A percentile compares a stretch with the other conserved stretches of the same genome.
Evolutionary conservation across 179 eudicot species (phyloP).

Genomic region (Camellia oleifera): DNA sequence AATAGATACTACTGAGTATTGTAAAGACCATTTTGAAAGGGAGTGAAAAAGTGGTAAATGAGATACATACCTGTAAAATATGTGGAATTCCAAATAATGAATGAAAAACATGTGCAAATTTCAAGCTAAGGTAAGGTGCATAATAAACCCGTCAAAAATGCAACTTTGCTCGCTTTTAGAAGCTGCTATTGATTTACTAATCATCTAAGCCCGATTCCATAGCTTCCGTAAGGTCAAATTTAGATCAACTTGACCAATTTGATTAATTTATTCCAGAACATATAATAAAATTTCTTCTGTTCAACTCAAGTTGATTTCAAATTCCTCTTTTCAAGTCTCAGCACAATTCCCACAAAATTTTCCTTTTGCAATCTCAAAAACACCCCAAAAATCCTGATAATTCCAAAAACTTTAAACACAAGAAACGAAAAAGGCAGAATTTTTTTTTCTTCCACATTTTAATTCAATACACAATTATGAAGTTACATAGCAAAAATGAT

Average conservation of each 20-base stretch:
- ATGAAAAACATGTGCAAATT: background rate
- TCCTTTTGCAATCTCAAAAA: background rate
- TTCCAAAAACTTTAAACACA: background rate
- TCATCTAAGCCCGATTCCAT: too few species aligned
- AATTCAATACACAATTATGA: background rate
- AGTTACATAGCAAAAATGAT: background rate
- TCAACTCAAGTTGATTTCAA: background rate
- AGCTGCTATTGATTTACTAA: too few species aligned
- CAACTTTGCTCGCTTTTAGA: too few species aligned
- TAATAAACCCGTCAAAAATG: background rate
- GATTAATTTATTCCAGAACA: background rate
- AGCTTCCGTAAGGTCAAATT: too few species aligned
- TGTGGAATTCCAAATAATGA: background rate
- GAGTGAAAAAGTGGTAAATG: background rate
- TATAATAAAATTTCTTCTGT: background rate
- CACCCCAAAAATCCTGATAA: background rate
- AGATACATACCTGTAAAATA: background rate
- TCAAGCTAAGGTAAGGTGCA: background rate
- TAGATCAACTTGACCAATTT: too few species aligned
- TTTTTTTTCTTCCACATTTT: background rate
- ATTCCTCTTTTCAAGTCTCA: background rate
- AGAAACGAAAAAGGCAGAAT: background rate
- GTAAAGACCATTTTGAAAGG: background rate
- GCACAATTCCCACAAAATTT: background rate
- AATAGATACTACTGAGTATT: background rate